Evolutionary conservation across 1,284 basidiomycete species (phyloP).

Genomic region (Apiotrichum siamense): DNA sequence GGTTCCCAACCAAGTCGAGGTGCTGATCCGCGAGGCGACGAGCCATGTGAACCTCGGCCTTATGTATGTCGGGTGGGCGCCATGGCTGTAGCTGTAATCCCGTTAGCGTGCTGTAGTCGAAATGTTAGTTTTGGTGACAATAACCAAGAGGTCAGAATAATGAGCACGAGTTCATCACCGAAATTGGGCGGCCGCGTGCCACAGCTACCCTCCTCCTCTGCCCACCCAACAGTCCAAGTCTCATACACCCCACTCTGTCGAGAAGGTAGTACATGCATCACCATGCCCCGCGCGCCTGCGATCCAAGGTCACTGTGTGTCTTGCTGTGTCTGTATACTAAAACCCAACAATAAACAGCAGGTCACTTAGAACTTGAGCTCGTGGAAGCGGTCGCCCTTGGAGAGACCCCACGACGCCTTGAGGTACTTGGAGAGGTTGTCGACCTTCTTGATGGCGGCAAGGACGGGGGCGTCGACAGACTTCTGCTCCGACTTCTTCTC

Average conservation of each 20-base stretch:
- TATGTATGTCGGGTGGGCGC: slow-evolving; percentile 67
- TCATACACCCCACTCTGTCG: slow-evolving; percentile 4
- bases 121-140: slow-evolving; percentile 2
- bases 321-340: slow-evolving; percentile 4
- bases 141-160: neutral
- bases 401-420: slow-evolving; percentile 86
- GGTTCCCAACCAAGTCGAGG: slow-evolving; percentile 79
- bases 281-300: slow-evolving; percentile 12
- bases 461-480: slow-evolving; percentile 70
- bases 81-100: slow-evolving; percentile 66
- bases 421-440: slow-evolving; percentile 92
- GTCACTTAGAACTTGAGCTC: slow-evolving; percentile 48
- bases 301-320: slow-evolving; percentile 3
- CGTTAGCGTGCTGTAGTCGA: too few relatives aligned
- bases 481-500: slow-evolving; percentile 92
- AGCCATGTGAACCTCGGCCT: slow-evolving; percentile 60
- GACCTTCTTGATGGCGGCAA: slow-evolving; percentile 86
- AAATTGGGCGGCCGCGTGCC: neutral
- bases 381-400: slow-evolving; percentile 65
- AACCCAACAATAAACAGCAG: neutral
- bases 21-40: slow-evolving; percentile 80
- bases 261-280: slow-evolving; percentile 28
- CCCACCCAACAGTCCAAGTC: neutral
- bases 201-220: neutral
- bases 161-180: neutral